Evolutionary conservation across 2,329 filamentous ascomycete species (phyloP), one percentile per base, ranked within the genome.

Genomic region (Sporothrix brasiliensis): DNA sequence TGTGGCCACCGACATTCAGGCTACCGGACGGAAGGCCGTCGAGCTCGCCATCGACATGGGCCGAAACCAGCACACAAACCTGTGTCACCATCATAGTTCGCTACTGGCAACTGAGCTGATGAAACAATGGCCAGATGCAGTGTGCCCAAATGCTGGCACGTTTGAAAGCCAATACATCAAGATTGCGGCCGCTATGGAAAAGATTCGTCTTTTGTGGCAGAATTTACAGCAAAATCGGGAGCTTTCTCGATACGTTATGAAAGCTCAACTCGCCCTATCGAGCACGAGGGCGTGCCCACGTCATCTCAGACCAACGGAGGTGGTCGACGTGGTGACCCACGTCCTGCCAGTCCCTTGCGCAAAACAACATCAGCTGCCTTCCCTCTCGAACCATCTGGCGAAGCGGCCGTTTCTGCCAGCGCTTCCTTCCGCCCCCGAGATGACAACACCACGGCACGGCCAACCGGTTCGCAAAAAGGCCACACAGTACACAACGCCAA

Each of bases 181-280:
- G 71, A 27, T 79, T 7, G 50, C 72, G 0, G 72, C 76, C 13
- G 84, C 84, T 3, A 50, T 86, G 1, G 73, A 78, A 0, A 74
- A 75, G 0, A 75, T 88, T 16, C 72, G 74, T 0, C 79, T 79
- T 0, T 82, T 86, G 67, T 88, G 85, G 85, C 72, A 76, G 4
- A 80, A 82, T 0, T 74, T 86, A 0, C 81, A 79, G n/a, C 78
- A 81, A 5, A 88, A 88, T 58, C 72, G 79, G 11, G 79, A 84
- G 39, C 78, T 88, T 0, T 80, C 78, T 0, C 54, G 75, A 0
- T 83, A 87, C 73, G 71, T 87, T 0, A 69, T 77, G 11, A 56
- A 79, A 34, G 80, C 85, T 0, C 84, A 88, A 68, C 6, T 60
- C 2, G 41, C 21, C 2, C 2, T 71, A 2, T 9, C 41, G 7